A percentile compares a stretch with the other conserved stretches of the same genome.
These are phyloP conservation scores for Pythium monospermum DNA, from an alignment of 352 stramenopile genomes.

Conservation along the genomic window DNA sequence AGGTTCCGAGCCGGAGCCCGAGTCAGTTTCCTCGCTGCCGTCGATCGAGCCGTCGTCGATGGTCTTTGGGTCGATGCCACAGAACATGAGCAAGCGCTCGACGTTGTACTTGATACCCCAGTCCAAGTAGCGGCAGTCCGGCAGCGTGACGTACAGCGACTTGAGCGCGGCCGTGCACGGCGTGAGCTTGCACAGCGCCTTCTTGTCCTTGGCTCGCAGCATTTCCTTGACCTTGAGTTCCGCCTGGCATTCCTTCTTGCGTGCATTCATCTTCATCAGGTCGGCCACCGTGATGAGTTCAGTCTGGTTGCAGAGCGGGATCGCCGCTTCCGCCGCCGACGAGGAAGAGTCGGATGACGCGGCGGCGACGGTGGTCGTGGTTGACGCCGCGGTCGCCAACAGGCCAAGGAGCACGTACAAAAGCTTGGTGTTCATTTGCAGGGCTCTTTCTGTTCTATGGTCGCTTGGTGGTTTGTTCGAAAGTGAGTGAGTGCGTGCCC, in stretches of 20 bases:
- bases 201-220: slow-evolving; percentile 29
- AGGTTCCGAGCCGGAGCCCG: not conserved
- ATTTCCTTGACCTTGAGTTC: slow-evolving; percentile 45
- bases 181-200: slow-evolving; percentile 35
- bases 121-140: slow-evolving; percentile 53
- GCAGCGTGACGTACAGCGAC: slow-evolving; percentile 50
- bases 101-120: slow-evolving; percentile 41
- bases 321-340: slow-evolving; percentile 14
- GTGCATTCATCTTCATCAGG: slow-evolving; percentile 42
- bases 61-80: slow-evolving; percentile 32
- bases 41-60: slow-evolving; percentile 7
- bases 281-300: slow-evolving; percentile 34
- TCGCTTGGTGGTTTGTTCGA: too few relatives aligned
- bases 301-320: slow-evolving; percentile 36
- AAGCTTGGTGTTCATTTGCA: slow-evolving; percentile 14
- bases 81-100: slow-evolving; percentile 40
- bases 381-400: not conserved
- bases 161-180: slow-evolving; percentile 51
- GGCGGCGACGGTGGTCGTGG: slow-evolving; percentile 15
- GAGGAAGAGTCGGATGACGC: slow-evolving; percentile 9
- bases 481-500: too few relatives aligned
- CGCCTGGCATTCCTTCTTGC: slow-evolving; percentile 47
- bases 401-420: slow-evolving; percentile 4
- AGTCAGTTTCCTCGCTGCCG: not conserved
- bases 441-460: too few relatives aligned